These are phyloP conservation scores for Botrytis porri DNA, from an alignment of 2,329 filamentous ascomycete species.

Conservation along the genomic window DNA sequence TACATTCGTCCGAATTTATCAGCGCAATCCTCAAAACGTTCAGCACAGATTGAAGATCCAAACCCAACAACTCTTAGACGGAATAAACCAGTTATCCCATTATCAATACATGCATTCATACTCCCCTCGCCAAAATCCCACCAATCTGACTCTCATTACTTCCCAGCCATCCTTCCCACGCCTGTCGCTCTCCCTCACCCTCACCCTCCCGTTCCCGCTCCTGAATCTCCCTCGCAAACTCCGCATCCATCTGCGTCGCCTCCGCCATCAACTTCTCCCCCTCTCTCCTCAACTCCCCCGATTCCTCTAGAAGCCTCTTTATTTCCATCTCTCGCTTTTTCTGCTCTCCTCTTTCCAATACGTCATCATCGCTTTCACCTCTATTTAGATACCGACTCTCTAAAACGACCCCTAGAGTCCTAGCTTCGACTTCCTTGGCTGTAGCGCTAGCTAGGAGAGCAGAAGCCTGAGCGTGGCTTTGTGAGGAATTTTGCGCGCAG, in stretches of 20 bases:
- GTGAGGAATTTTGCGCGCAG: constrained; percentile 24
- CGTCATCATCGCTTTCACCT: background rate
- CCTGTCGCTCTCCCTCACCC: constrained; percentile 21
- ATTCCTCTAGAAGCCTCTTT: constrained; percentile 29
- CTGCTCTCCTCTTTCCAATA: constrained; percentile 18
- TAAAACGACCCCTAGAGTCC: constrained; percentile 18
- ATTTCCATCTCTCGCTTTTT: constrained; percentile 24
- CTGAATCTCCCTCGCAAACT: constrained; percentile 31
- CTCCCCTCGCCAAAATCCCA: background rate
- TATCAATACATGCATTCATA: background rate
- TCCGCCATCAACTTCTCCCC: constrained; percentile 31
- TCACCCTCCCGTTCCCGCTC: constrained; percentile 28
- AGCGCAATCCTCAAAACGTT: background rate
- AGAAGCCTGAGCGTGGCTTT: constrained; percentile 27
- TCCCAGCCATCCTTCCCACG: constrained; percentile 12
- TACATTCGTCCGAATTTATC: background rate
- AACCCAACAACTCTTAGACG: background rate
- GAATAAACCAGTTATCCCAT: no score
- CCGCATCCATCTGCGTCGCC: constrained; percentile 30
- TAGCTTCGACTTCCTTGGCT: constrained; percentile 27
- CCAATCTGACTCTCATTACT: background rate
- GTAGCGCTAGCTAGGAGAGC: constrained; percentile 25
- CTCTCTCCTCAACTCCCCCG: constrained; percentile 28
- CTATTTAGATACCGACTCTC: background rate
- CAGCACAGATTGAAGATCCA: background rate